A percentile compares a stretch with the other conserved stretches of the same genome.
Evolutionary conservation across 2,329 filamentous ascomycete genomes (phyloP).

Genomic region (Alternaria panax): DNA sequence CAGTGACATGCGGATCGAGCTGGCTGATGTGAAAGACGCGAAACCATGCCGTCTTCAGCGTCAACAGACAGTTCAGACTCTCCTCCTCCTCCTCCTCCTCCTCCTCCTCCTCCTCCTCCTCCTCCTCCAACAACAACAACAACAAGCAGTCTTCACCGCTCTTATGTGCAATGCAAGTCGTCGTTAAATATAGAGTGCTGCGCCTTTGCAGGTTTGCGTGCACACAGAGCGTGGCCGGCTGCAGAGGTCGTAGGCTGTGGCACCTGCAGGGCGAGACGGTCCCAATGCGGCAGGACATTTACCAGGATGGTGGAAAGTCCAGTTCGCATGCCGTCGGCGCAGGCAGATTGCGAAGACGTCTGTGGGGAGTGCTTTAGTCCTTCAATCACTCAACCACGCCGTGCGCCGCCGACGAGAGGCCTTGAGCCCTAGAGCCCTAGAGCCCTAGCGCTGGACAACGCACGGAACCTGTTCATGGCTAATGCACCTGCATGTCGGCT

Average conservation of each 20-base stretch:
- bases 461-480: constrained; percentile 49
- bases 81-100: no score
- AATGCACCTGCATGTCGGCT: constrained; percentile 44
- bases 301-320: constrained; percentile 30
- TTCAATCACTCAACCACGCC: constrained; percentile 24
- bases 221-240: no score
- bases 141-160: constrained; percentile 43
- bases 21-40: constrained; percentile 16
- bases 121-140: constrained; percentile 25
- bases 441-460: constrained; percentile 36
- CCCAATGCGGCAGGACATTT: constrained; percentile 33
- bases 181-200: constrained; percentile 41
- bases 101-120: no score
- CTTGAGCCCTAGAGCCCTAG: constrained; percentile 34
- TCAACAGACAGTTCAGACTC: no score
- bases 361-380: constrained; percentile 29
- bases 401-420: constrained; percentile 26
- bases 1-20: constrained; percentile 21
- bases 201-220: constrained; percentile 33
- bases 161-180: constrained; percentile 25
- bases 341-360: constrained; percentile 30
- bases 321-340: constrained; percentile 42
- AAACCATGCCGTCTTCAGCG: constrained; percentile 31
- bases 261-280: constrained; percentile 25
- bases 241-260: constrained; percentile 25